Conservation (phyloP, 2,329 filamentous ascomycete genomes). For the Ceratocystis variospora region DNA sequence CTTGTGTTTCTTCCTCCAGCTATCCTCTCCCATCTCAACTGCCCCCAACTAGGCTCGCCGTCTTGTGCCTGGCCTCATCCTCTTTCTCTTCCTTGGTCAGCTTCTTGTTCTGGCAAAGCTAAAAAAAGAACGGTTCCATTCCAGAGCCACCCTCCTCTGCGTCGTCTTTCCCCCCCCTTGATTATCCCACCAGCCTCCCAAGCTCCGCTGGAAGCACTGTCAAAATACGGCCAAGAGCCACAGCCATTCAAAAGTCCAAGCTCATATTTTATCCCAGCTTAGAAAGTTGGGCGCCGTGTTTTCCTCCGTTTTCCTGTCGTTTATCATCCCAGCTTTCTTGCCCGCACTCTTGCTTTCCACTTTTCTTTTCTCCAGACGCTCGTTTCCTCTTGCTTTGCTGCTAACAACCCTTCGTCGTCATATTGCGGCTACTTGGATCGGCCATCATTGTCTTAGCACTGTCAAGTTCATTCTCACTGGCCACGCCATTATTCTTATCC, state of each 20-base stretch:
- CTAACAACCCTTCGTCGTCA: not conserved
- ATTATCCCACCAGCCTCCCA: slow-evolving; percentile 11
- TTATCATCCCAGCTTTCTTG: not conserved
- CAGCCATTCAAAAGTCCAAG: not conserved
- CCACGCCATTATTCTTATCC: not conserved
- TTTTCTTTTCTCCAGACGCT: not conserved
- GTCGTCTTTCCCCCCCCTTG: slow-evolving; percentile 13
- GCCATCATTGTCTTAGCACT: not conserved
- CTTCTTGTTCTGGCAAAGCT: not conserved
- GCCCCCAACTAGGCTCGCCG: not conserved
- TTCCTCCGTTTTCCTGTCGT: not conserved
- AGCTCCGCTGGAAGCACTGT: not conserved
- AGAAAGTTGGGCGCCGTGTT: not conserved
- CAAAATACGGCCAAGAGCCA: slow-evolving; percentile 4
- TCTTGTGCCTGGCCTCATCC: slow-evolving; percentile 1
- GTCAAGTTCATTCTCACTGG: not conserved
- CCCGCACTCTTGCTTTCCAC: not conserved
- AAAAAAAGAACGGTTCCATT: not conserved
- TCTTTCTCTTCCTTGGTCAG: not conserved
- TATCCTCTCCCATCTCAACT: not conserved
- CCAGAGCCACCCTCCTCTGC: not conserved
- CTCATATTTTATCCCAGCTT: not conserved
- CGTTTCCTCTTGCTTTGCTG: not conserved
- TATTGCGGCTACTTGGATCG: not conserved
- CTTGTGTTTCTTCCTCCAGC: slow-evolving; percentile 2